Evolutionary conservation across 305 asterid genomes (phyloP).

Genomic region (Fraxinus sp.): DNA sequence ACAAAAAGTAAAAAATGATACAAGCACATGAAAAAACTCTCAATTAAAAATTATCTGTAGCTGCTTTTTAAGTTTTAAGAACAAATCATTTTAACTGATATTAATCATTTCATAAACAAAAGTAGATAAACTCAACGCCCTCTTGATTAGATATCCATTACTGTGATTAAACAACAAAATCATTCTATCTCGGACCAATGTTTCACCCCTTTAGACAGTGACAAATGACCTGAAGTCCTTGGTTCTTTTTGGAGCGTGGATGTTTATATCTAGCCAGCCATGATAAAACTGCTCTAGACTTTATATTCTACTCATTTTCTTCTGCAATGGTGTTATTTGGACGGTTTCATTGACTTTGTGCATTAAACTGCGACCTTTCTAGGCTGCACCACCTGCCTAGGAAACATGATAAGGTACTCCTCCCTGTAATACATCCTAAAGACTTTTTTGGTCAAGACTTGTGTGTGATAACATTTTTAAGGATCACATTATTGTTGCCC

Average conservation of each 20-base stretch:
- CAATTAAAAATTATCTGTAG: not conserved
- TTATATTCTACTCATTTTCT: not conserved
- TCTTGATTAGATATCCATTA: not conserved
- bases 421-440: not conserved
- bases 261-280: not conserved
- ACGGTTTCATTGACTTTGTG: not conserved
- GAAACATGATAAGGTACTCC: not conserved
- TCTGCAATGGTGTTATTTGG: not conserved
- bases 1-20: not conserved
- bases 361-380: not conserved
- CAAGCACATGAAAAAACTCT: not conserved
- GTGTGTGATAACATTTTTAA: not conserved
- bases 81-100: not conserved
- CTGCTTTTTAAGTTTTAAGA: not conserved
- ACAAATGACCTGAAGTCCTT: not conserved
- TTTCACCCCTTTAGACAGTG: conserved; percentile 13
- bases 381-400: not conserved
- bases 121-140: not conserved
- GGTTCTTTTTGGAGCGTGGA: not conserved
- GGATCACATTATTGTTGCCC: not conserved
- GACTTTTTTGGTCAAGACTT: not conserved
- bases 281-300: not conserved
- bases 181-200: not conserved
- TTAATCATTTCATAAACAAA: not conserved
- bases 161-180: not conserved